Evolutionary conservation across 805 yeast species (phyloP).

Genomic region (Wickerhamomyces tratensis): DNA sequence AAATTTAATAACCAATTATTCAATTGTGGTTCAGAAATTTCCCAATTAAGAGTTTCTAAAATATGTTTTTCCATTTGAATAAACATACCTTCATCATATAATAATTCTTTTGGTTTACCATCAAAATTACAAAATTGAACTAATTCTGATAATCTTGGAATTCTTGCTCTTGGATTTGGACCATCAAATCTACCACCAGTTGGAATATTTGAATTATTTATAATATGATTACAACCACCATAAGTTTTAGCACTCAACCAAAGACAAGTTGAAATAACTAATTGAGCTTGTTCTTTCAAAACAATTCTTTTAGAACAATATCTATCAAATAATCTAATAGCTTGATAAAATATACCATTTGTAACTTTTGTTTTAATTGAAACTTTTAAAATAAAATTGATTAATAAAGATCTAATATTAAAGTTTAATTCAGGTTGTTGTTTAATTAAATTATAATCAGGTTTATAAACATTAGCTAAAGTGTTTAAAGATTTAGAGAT

Average conservation of each 20-base stretch:
- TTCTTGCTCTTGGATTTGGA: conserved; percentile 65
- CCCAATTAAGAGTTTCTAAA: conserved; percentile 63
- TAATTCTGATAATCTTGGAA: conserved; percentile 66
- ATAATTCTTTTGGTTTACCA: conserved; percentile 39
- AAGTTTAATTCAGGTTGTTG: conserved; percentile 85
- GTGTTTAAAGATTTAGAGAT: conserved; percentile 30
- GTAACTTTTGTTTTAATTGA: conserved; percentile 53
- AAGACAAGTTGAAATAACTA: conserved; percentile 83
- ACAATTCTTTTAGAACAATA: conserved; percentile 86
- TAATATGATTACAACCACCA: conserved; percentile 65
- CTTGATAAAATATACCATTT: conserved; percentile 57
- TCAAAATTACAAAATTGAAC: conserved; percentile 56
- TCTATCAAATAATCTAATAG: conserved; percentile 75
- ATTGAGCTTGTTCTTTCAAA: conserved; percentile 75
- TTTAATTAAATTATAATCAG: conserved; percentile 56
- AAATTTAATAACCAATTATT: conserved; percentile 35
- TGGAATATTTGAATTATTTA: conserved; percentile 36
- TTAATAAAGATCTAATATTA: conserved; percentile 59
- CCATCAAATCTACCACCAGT: conserved; percentile 55
- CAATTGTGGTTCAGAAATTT: conserved; percentile 53
- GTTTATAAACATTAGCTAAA: conserved; percentile 29
- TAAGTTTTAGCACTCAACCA: conserved; percentile 89
- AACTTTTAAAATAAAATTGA: conserved; percentile 75
- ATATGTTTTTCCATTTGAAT: conserved; percentile 84
- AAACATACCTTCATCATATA: conserved; percentile 61